Conservation (phyloP, 129 eudicot genomes). For the Helianthus tuberosus region DNA sequence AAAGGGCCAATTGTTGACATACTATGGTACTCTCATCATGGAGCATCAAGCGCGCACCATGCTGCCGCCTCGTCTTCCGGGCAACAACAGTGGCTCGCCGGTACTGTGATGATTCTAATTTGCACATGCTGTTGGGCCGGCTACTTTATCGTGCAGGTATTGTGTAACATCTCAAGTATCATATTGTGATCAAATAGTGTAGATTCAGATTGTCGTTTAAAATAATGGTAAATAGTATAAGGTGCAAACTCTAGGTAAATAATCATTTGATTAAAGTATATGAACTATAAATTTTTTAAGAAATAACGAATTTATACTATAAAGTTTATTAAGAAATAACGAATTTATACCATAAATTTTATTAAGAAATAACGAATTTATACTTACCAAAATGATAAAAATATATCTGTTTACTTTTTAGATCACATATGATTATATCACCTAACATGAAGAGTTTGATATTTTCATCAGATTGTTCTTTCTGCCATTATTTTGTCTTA, state of each 20-base stretch:
- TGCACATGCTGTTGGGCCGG: slow-evolving; percentile 82
- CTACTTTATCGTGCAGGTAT: slow-evolving; percentile 84
- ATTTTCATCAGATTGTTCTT: not conserved
- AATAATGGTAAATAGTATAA: too few species aligned
- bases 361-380: not conserved
- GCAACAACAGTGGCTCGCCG: slow-evolving; percentile 65
- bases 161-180: slow-evolving; percentile 6
- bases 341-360: not conserved
- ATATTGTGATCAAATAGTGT: not conserved
- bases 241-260: too few species aligned
- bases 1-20: slow-evolving; percentile 81
- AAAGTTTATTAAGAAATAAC: too few species aligned
- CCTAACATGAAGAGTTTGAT: not conserved
- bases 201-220: too few species aligned
- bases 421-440: too few species aligned
- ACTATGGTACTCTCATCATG: slow-evolving; percentile 48
- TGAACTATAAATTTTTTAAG: too few species aligned
- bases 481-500: not conserved
- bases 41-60: slow-evolving; percentile 35
- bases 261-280: too few species aligned
- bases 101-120: slow-evolving; percentile 63
- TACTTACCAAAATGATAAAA: not conserved
- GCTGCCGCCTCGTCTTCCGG: slow-evolving; percentile 39
- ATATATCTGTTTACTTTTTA: not conserved
- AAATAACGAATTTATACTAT: not conserved